Percentiles rank a stretch among this genome's conserved stretches.
phyloP scores from a whole-genome alignment of 768 basidiomycete species.

The Leccinum arenicola region DNA sequence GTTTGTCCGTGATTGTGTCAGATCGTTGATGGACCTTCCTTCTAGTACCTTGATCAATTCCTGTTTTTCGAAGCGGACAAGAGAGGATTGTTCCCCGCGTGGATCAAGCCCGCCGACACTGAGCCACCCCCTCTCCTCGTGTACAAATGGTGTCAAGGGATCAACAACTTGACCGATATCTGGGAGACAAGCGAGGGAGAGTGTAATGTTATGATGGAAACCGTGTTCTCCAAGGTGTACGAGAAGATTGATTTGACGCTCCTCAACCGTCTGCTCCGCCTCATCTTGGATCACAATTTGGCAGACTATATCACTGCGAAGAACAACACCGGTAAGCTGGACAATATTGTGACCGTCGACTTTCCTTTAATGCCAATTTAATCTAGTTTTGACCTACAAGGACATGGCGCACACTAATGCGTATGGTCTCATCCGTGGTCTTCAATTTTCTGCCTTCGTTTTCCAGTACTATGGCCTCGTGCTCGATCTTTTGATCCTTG shows the following conservation, averaged over 20 bases:
- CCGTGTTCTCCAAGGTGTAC: conserved; percentile 94
- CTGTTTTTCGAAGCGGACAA: conserved; percentile 99
- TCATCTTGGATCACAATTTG: conserved; percentile 97
- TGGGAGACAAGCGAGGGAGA: conserved; percentile 99
- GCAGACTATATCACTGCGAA: conserved; percentile 99
- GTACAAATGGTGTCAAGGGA: conserved; percentile 99
- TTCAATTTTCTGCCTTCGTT: conserved; percentile 98
- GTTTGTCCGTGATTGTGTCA: conserved; percentile 24
- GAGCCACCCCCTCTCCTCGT: conserved; percentile 96
- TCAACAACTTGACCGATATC: conserved; percentile 96
- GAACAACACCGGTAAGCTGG: conserved; percentile 77
- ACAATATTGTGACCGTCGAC: background rate
- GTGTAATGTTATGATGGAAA: conserved; percentile 99
- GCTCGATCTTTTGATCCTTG: conserved; percentile 91
- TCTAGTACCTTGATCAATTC: conserved; percentile 93
- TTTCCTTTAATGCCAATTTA: conserved; percentile 9
- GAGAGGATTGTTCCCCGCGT: conserved; percentile 94
- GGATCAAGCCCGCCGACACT: conserved; percentile 98
- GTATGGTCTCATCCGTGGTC: conserved; percentile 93
- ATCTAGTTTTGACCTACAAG: conserved; percentile 80
- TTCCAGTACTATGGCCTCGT: conserved; percentile 99
- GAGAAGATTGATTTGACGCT: conserved; percentile 98
- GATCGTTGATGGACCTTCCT: conserved; percentile 13
- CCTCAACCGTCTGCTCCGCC: conserved; percentile 90
- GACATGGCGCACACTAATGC: conserved; percentile 99